Evolutionary conservation across 106 monocot genomes (phyloP), one percentile per base, ranked within the genome.

Genomic region (Dendrobium catenatum): DNA sequence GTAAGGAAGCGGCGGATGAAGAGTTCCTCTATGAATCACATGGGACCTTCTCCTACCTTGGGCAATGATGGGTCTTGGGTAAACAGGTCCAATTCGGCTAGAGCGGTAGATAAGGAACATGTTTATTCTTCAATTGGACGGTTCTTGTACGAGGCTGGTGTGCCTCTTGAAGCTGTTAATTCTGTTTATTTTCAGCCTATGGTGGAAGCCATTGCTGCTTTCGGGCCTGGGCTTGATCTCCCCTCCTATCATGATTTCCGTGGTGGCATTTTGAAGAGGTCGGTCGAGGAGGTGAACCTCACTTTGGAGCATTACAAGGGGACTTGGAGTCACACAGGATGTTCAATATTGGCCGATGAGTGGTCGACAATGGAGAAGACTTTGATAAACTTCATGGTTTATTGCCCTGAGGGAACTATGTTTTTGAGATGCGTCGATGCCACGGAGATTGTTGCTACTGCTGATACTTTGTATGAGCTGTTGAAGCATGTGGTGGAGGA

Each of bases 261-360:
- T 55, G 87, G 91, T 19, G 77, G 87, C 37, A 75, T 90, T 11
- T 75, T 99, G 55, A 91, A 95, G 87, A 86, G 81, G 74, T 82
- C 84, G 0, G 24, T 93, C 6, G 89, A 91, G 4, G 99, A 95
- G 55, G 82, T 91, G 41, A 88, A 80, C 66, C 22, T 47, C 4
- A 81, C 68, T 13, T 42, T 93, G 73, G 91, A 90, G 42, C 82
- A 80, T 5, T 93, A 75, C 81, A 89, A 81, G 82, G 68, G 31
- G n/a, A 84, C 85, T 4, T 99, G 99, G 99, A 82, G 76, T 73
- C 79, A 89, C 4, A 99, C 93, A 7, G 99, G 99, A 0, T 99
- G 99, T 41, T 91, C 99, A 4, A 46, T 99, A 9, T 79, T 99
- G 84, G 93, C 95, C 3, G 95, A 99, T 84, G 99, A 99, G 72